Evolutionary conservation across 163 green algal species (phyloP).

Genomic region (Chloromonas sp.): DNA sequence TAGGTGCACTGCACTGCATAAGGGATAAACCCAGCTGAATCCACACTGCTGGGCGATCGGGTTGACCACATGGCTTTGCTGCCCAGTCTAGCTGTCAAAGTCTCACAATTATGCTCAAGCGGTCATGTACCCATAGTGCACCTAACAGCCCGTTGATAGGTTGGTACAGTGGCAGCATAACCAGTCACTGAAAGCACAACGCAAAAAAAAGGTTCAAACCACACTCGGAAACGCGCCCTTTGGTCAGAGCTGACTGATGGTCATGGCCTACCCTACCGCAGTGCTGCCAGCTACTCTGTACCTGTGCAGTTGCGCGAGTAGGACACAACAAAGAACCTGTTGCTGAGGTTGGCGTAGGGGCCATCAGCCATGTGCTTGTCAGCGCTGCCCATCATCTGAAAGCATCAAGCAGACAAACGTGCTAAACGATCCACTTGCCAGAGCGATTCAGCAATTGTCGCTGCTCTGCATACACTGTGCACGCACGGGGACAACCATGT

Average conservation of each 20-base stretch:
- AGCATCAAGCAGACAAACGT: background rate
- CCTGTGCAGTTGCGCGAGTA: slow-evolving; percentile 18
- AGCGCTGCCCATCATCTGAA: slow-evolving; percentile 18
- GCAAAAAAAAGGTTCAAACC: no score
- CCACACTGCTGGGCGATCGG: background rate
- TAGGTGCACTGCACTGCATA: background rate
- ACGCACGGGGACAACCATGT: background rate
- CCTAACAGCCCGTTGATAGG: no score
- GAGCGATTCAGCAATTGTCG: background rate
- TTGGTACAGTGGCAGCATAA: no score
- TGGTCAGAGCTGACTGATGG: no score
- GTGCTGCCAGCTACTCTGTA: background rate
- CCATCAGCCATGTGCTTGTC: slow-evolving; percentile 11
- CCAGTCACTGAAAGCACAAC: no score
- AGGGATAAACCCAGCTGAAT: background rate
- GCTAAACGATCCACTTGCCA: no score
- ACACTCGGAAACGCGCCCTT: no score
- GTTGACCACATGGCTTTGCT: no score
- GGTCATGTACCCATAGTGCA: no score
- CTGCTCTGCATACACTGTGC: background rate
- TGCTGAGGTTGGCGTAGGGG: slow-evolving; percentile 10
- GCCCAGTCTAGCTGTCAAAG: no score
- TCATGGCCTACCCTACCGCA: no score
- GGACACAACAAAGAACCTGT: slow-evolving; percentile 13
- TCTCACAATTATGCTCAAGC: no score